Evolutionary conservation across 2,329 filamentous ascomycete species (phyloP).

Genomic region (Leptographium galeiforme): DNA sequence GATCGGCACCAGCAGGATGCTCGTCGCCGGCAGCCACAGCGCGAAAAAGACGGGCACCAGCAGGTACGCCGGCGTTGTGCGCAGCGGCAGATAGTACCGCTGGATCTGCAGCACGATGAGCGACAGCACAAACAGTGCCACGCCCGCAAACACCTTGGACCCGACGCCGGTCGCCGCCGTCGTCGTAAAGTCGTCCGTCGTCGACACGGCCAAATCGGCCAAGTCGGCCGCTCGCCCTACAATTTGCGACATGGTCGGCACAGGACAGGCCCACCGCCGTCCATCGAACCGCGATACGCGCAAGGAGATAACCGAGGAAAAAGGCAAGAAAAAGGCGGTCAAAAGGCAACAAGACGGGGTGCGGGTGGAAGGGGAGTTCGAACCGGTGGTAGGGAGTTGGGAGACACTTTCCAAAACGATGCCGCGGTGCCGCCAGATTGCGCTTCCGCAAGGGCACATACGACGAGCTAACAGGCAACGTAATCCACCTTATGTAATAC

Average conservation of each 20-base stretch:
- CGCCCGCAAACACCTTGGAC: slow-evolving; percentile 63
- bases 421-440: too few species aligned
- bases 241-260: neutral
- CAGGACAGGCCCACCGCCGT: neutral
- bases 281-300: neutral
- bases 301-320: too few species aligned
- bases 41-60: slow-evolving; percentile 89
- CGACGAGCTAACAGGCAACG: too few species aligned
- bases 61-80: slow-evolving; percentile 80
- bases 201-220: neutral
- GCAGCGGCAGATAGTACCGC: slow-evolving; percentile 79
- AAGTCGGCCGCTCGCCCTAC: neutral
- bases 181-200: neutral
- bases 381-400: too few species aligned
- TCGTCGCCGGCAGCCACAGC: slow-evolving; percentile 82
- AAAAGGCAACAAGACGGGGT: too few species aligned
- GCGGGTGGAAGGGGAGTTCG: too few species aligned
- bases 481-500: too few species aligned
- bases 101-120: slow-evolving; percentile 69
- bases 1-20: slow-evolving; percentile 85
- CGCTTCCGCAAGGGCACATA: too few species aligned
- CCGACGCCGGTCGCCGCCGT: neutral
- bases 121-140: slow-evolving; percentile 62
- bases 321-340: too few species aligned
- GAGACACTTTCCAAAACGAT: too few species aligned